phyloP scores from a whole-genome alignment of 257 asterid genomes.

The Solanum verrucosum region DNA sequence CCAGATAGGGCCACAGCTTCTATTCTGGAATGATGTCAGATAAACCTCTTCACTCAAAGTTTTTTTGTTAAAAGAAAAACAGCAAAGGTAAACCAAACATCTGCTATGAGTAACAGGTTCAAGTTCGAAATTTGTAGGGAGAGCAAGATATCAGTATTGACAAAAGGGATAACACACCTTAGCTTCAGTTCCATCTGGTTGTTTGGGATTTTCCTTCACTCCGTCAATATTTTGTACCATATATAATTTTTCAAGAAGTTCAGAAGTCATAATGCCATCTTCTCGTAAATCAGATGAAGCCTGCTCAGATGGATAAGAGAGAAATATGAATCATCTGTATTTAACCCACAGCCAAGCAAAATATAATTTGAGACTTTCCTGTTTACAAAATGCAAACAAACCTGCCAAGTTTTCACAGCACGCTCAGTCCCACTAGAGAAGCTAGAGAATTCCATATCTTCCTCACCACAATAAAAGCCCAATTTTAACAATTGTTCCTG shows the following conservation, averaged over 20 bases:
- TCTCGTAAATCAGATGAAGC: slow-evolving; percentile 50
- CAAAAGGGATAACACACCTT: background rate
- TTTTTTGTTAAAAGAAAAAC: no score
- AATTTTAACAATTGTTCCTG: slow-evolving; percentile 75
- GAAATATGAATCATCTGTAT: background rate
- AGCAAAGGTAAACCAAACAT: background rate
- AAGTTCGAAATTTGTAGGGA: background rate
- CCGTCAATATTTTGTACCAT: slow-evolving; percentile 20
- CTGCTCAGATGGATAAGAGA: slow-evolving; percentile 28
- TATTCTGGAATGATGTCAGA: background rate
- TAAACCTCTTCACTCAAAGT: background rate
- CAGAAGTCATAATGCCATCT: slow-evolving; percentile 85
- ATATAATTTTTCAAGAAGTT: slow-evolving; percentile 49
- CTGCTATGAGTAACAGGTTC: background rate
- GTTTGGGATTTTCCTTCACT: slow-evolving; percentile 9
- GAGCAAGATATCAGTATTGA: background rate
- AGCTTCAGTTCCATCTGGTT: slow-evolving; percentile 9
- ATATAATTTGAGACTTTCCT: background rate
- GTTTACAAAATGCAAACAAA: slow-evolving; percentile 19
- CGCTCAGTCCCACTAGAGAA: slow-evolving; percentile 78
- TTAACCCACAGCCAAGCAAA: background rate
- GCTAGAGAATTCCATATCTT: slow-evolving; percentile 75
- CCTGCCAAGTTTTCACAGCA: slow-evolving; percentile 98
- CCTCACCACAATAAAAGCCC: slow-evolving; percentile 94
- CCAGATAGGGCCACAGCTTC: background rate